Evolutionary conservation across 2,329 filamentous ascomycete species (phyloP).

Genomic region (Piedraia hortae): DNA sequence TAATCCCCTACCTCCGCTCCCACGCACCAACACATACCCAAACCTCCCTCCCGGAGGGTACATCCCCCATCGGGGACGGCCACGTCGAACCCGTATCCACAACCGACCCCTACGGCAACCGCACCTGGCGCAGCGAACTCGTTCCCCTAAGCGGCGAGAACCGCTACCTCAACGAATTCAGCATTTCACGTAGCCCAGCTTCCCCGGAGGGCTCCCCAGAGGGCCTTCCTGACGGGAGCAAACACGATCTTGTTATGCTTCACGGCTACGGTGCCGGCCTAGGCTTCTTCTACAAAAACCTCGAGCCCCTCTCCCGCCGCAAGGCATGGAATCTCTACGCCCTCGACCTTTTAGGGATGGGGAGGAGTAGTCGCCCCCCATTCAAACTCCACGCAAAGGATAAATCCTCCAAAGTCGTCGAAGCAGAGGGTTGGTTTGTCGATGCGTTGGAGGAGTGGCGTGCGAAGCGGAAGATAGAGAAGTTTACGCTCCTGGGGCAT

Average conservation of each 20-base stretch:
- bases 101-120: constrained; percentile 54
- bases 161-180: constrained; percentile 75
- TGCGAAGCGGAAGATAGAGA: constrained; percentile 60
- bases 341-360: constrained; percentile 88
- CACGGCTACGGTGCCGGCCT: constrained; percentile 91
- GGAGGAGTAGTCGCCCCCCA: constrained; percentile 53
- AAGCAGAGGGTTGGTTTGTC: constrained; percentile 88
- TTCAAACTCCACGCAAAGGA: constrained; percentile 73
- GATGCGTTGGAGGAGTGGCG: constrained; percentile 95
- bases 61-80: constrained; percentile 16
- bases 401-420: constrained; percentile 48
- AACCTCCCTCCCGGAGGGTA: too few species aligned
- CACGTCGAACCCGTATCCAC: constrained; percentile 13
- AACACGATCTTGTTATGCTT: constrained; percentile 79
- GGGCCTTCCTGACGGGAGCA: constrained; percentile 30
- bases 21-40: constrained; percentile 37
- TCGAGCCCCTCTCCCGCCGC: constrained; percentile 55
- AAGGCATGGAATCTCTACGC: constrained; percentile 74
- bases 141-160: constrained; percentile 65
- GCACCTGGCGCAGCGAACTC: constrained; percentile 65
- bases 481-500: constrained; percentile 80
- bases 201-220: too few species aligned
- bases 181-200: too few species aligned
- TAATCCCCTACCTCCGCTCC: constrained; percentile 53
- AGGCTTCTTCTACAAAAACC: constrained; percentile 97